A percentile compares a stretch with the other conserved stretches of the same genome.
Conservation (phyloP, 2,329 filamentous ascomycete genomes). For the Pseudofabraea citricarpa region DNA sequence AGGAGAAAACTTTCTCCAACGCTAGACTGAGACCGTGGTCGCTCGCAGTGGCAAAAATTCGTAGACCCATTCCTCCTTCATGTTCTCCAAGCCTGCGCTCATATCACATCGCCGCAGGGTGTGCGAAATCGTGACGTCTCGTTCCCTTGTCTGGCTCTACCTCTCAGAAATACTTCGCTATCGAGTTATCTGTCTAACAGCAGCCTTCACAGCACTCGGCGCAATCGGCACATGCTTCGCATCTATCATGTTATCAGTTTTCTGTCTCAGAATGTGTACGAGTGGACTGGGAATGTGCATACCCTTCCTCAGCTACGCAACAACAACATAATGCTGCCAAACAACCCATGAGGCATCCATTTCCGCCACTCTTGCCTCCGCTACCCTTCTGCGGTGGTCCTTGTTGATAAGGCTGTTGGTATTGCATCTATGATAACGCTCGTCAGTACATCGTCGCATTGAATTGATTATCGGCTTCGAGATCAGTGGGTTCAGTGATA, state of each 20-base stretch:
- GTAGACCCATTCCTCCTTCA: too few species aligned
- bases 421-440: slow-evolving; percentile 38
- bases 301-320: slow-evolving; percentile 43
- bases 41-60: too few species aligned
- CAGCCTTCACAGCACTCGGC: slow-evolving; percentile 24
- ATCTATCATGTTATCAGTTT: slow-evolving; percentile 14
- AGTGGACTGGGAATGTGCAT: background rate
- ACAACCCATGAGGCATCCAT: slow-evolving; percentile 40
- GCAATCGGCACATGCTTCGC: slow-evolving; percentile 45
- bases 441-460: too few species aligned
- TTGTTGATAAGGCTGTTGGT: slow-evolving; percentile 39
- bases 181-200: slow-evolving; percentile 17
- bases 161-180: too few species aligned
- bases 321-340: slow-evolving; percentile 45
- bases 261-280: background rate
- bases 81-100: too few species aligned
- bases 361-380: slow-evolving; percentile 32
- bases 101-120: too few species aligned
- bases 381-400: slow-evolving; percentile 31
- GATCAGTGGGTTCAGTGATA: too few species aligned
- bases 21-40: too few species aligned
- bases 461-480: too few species aligned
- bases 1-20: too few species aligned
- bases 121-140: too few species aligned
- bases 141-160: too few species aligned